Base-by-base conservation (phyloP, 2,329 filamentous ascomycete species). In the Ceratocystis lukuohia region DNA sequence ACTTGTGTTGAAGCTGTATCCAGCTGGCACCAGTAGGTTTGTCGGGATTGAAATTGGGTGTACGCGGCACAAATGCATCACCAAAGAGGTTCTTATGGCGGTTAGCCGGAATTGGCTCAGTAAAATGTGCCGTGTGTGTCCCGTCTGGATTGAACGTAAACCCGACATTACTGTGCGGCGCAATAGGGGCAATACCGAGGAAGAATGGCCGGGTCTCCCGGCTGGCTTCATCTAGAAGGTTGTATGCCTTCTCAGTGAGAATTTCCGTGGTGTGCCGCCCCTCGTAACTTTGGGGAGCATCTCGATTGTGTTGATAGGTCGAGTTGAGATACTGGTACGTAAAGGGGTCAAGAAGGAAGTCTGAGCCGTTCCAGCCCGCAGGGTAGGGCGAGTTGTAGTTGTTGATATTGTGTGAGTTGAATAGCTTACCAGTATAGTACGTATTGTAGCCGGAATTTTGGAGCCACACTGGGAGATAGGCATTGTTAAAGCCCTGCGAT, bases 271-370 rank as follows among this genome's bases (percentile, higher is more conserved):
- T 79, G 71, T 85, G 82, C 45, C 80, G 72, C 1, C 81, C 81
- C 48, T 79, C 75, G 65, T 82, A 79, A 70, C 77, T 81, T 15
- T 79, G 75, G 0, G 83, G 83, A 0, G 76, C 71, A 1, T 84
- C 79, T 0, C 77, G 74, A 70, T 89, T 86, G 8, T 82, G 78
- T 68, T 86, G 81, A 72, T 84, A 86, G 3, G 80, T 85, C 1
- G 82, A 77, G 71, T 89, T 88, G 30, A 84, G 78, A 71, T 89
- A 90, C 33, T 81, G 77, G 71, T 89, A 89, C 0, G 87, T 89
- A 69, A 79, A 82, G 0, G 86, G 86, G 68, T 89, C 85, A 1
- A 88, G 75, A 1, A 88, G 75, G 69, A 87, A 79, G 62, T 76
- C 73, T 0, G 82, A 84, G 0, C 77, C 77, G 33, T 78, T 85